phyloP scores from a whole-genome alignment of 2,329 filamentous ascomycete genomes.

The Chaetomium strumarium region DNA sequence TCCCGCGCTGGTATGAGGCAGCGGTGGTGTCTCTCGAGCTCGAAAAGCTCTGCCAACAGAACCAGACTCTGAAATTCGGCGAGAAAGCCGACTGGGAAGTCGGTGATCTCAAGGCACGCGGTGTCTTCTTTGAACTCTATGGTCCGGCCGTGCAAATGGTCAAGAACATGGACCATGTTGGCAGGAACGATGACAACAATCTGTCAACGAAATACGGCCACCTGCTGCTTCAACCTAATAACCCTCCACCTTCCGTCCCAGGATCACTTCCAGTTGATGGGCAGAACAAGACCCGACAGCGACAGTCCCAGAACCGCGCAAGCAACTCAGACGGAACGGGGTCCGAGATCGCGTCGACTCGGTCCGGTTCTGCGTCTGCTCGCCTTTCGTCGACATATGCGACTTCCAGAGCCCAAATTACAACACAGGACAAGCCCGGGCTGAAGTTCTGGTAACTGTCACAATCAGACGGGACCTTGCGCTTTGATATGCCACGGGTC shows the following conservation, averaged over 20 bases:
- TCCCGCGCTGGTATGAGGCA: constrained; percentile 29
- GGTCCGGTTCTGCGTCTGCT: not conserved
- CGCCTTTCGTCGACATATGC: not conserved
- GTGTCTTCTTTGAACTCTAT: constrained; percentile 22
- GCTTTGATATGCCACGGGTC: no score
- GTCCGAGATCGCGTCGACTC: not conserved
- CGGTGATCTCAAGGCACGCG: constrained; percentile 12
- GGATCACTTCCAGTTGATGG: not conserved
- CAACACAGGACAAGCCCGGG: not conserved
- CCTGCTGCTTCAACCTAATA: constrained; percentile 2
- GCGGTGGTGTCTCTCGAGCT: constrained; percentile 25
- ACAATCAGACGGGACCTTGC: no score
- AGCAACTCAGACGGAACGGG: not conserved
- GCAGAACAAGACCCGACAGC: not conserved
- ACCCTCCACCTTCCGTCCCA: not conserved
- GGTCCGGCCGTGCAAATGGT: constrained; percentile 27
- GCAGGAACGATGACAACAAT: constrained; percentile 19
- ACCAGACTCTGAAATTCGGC: constrained; percentile 23
- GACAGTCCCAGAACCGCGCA: not conserved
- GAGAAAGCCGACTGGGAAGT: constrained; percentile 25
- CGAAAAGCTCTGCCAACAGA: constrained; percentile 25
- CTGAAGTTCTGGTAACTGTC: not conserved
- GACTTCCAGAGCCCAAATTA: not conserved
- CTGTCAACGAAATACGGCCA: not conserved
- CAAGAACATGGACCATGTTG: constrained; percentile 29